Conservation (phyloP, 2,329 filamentous ascomycete species). For the Fusarium siculi region DNA sequence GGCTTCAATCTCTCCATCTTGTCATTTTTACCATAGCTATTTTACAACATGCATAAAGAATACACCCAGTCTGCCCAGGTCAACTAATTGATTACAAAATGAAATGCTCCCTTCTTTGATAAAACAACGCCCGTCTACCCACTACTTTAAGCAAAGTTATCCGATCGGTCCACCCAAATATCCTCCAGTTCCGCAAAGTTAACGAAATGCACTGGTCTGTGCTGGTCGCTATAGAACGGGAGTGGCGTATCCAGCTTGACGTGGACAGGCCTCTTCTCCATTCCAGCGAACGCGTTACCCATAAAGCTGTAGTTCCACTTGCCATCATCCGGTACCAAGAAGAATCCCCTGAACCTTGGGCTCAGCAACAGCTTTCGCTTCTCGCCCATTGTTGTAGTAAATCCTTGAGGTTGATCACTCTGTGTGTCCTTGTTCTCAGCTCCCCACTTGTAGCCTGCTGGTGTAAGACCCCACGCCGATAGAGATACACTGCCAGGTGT, state of each 20-base stretch:
- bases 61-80: conserved; percentile 15
- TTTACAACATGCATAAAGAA: conserved; percentile 35
- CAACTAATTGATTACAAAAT: conserved; percentile 34
- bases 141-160: conserved; percentile 83
- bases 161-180: conserved; percentile 90
- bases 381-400: conserved; percentile 90
- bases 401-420: conserved; percentile 93
- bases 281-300: conserved; percentile 84
- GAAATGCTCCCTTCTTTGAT: conserved; percentile 17
- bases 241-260: conserved; percentile 94
- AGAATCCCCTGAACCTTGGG: conserved; percentile 94
- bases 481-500: conserved; percentile 96
- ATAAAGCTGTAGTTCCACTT: conserved; percentile 99
- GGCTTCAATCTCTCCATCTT: conserved; percentile 21
- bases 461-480: conserved; percentile 91
- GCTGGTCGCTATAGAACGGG: conserved; percentile 90
- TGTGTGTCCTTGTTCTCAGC: conserved; percentile 93
- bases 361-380: conserved; percentile 94
- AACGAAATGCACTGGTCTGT: conserved; percentile 94
- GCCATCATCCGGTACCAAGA: conserved; percentile 89
- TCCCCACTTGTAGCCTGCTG: conserved; percentile 95
- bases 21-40: conserved; percentile 18
- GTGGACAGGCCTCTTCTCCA: conserved; percentile 91
- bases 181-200: conserved; percentile 98
- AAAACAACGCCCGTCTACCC: conserved; percentile 39